phyloP scores from a whole-genome alignment of 2,329 filamentous ascomycete species.

The Talaromyces verruculosus region DNA sequence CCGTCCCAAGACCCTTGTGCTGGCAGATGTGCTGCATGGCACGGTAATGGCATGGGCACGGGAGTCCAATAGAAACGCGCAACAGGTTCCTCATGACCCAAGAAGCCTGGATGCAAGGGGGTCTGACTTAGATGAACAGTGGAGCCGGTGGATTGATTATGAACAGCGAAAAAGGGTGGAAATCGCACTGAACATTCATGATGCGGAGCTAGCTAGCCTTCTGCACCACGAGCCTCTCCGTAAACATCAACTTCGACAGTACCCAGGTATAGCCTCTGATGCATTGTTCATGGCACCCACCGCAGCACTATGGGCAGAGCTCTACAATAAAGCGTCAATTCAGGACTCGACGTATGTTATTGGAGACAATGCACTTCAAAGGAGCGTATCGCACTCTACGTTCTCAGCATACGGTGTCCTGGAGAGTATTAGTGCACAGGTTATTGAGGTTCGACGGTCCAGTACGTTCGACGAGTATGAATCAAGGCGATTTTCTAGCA shows the following conservation, averaged over 20 bases:
- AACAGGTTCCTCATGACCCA: not conserved
- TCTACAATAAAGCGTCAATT: not conserved
- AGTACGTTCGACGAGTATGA: not conserved
- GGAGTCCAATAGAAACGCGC: not conserved
- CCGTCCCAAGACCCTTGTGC: not conserved
- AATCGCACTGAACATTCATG: not conserved
- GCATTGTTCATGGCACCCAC: not conserved
- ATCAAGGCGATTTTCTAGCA: not conserved
- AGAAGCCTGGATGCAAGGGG: not conserved
- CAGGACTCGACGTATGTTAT: not conserved
- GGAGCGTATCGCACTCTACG: not conserved
- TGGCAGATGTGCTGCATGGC: not conserved
- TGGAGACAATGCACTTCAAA: not conserved
- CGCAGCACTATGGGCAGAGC: not conserved
- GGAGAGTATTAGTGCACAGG: not conserved
- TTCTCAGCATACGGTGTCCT: not conserved
- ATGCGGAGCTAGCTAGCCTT: not conserved
- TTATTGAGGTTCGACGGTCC: not conserved
- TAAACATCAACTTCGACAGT: not conserved
- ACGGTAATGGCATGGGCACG: not conserved
- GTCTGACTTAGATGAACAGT: not conserved
- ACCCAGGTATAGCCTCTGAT: not conserved
- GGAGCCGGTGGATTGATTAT: not conserved
- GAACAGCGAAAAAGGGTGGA: not conserved
- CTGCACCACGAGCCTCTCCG: not conserved